Conservation (phyloP, 176 grass and related monocot genomes). For the Rhynchospora breviuscula region DNA sequence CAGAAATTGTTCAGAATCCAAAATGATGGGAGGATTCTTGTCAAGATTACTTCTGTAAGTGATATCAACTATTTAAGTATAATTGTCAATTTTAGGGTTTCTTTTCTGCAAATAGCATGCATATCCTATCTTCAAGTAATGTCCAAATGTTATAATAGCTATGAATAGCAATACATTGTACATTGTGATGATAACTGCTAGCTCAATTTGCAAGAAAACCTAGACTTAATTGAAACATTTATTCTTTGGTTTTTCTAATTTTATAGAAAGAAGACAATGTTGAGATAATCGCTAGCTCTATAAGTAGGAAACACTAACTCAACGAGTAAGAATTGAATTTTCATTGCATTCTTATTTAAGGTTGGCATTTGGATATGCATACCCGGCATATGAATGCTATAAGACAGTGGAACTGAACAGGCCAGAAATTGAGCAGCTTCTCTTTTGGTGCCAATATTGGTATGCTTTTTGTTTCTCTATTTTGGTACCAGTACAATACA, state of each 20-base stretch:
- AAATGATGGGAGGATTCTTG: slow-evolving; percentile 81
- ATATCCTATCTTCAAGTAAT: background rate
- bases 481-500: background rate
- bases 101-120: background rate
- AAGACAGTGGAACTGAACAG: slow-evolving; percentile 99
- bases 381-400: slow-evolving; percentile 98
- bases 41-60: slow-evolving; percentile 73
- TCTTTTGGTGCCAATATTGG: slow-evolving; percentile 99
- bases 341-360: slow-evolving; percentile 25
- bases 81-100: background rate
- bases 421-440: slow-evolving; percentile 87
- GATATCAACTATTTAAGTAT: background rate
- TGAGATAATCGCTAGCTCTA: background rate
- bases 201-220: background rate
- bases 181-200: background rate
- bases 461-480: slow-evolving; percentile 27
- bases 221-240: background rate
- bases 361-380: slow-evolving; percentile 85
- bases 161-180: background rate
- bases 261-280: background rate
- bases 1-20: slow-evolving; percentile 19
- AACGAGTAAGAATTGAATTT: background rate
- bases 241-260: background rate
- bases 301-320: background rate
- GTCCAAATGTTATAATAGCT: background rate